Evolutionary conservation across 1,284 basidiomycete genomes (phyloP).

Genomic region (Stygiomarasmius scandens): DNA sequence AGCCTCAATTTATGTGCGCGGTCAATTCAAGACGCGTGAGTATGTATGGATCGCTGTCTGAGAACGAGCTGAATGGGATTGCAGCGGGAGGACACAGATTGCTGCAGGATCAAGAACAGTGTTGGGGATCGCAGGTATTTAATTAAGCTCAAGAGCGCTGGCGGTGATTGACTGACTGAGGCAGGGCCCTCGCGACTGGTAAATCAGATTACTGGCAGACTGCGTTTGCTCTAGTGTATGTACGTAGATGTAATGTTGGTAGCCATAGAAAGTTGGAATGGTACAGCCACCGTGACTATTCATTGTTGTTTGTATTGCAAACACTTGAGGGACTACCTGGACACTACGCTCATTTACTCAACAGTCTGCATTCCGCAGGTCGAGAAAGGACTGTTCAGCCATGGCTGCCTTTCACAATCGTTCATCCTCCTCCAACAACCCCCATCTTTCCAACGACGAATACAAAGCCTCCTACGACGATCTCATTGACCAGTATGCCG

Average conservation of each 20-base stretch:
- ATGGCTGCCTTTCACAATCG: constrained; percentile 45
- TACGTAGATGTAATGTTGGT: constrained; percentile 49
- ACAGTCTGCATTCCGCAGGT: constrained; percentile 26
- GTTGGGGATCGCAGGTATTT: constrained; percentile 83
- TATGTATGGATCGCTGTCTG: constrained; percentile 36
- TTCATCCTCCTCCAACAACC: constrained; percentile 34
- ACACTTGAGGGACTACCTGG: background rate
- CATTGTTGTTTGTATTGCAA: background rate
- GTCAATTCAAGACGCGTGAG: constrained; percentile 87
- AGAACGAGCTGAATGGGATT: constrained; percentile 50
- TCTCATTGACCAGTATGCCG: constrained; percentile 70
- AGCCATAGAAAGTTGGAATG: constrained; percentile 27
- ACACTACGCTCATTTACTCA: constrained; percentile 12
- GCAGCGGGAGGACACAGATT: constrained; percentile 85
- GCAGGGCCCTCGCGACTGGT: constrained; percentile 82
- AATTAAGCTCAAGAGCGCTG: background rate
- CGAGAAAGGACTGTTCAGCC: constrained; percentile 21
- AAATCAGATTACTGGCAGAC: constrained; percentile 88
- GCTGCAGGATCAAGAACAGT: constrained; percentile 89
- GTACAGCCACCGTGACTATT: background rate
- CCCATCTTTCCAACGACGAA: constrained; percentile 41
- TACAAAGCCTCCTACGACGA: constrained; percentile 73
- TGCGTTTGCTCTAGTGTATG: too few species aligned
- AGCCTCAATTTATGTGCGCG: constrained; percentile 88
- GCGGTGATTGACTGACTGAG: background rate